Conservation (phyloP, 1,284 basidiomycete species). For the Malassezia restricta region DNA sequence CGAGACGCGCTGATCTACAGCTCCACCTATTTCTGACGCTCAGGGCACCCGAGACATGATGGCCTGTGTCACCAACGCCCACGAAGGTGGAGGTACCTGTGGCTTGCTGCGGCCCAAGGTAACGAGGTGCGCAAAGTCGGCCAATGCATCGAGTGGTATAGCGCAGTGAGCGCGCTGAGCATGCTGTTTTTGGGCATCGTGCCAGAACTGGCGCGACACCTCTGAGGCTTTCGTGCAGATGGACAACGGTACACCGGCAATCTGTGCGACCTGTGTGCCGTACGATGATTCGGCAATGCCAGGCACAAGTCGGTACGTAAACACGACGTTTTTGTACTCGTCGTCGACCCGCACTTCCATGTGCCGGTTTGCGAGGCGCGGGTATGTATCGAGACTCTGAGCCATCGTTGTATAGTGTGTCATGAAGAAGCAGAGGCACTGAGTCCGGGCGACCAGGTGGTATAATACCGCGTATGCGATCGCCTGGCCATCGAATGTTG, state of each 20-base stretch:
- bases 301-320: conserved; percentile 42
- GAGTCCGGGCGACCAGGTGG: conserved; percentile 36
- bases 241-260: conserved; percentile 37
- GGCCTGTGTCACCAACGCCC: no score
- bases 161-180: conserved; percentile 27
- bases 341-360: conserved; percentile 45
- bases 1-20: no score
- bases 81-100: no score
- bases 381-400: conserved; percentile 36
- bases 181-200: conserved; percentile 26
- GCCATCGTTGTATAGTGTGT: conserved; percentile 43
- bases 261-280: conserved; percentile 48
- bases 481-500: conserved; percentile 44
- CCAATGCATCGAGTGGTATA: conserved; percentile 30
- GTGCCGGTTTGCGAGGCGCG: conserved; percentile 42
- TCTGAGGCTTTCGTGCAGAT: conserved; percentile 38
- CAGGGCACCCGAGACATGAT: no score
- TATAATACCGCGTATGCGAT: conserved; percentile 44
- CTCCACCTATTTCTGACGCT: no score
- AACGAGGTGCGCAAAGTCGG: conserved; percentile 41
- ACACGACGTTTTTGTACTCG: conserved; percentile 35
- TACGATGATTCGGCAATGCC: conserved; percentile 74
- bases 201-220: conserved; percentile 35
- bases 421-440: conserved; percentile 44
- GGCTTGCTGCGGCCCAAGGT: conserved; percentile 14